Evolutionary conservation across 768 basidiomycete species (phyloP).

Genomic region (Strobilomyces dryophilus): DNA sequence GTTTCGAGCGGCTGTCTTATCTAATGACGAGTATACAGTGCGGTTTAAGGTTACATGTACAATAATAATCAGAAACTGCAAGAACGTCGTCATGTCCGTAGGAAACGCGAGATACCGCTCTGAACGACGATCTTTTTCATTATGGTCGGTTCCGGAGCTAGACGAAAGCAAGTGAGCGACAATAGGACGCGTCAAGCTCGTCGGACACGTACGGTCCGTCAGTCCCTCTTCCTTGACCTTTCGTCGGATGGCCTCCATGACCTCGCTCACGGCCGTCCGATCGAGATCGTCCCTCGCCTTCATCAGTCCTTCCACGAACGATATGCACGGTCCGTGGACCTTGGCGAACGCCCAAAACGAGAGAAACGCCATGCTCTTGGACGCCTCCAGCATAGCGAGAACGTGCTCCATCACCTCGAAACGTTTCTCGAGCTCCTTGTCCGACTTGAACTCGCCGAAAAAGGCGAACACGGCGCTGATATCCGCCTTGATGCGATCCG

Average conservation of each 20-base stretch:
- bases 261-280: constrained; percentile 79
- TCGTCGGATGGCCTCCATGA: constrained; percentile 90
- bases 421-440: constrained; percentile 73
- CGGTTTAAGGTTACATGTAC: no score
- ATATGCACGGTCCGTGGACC: constrained; percentile 49
- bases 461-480: constrained; percentile 72
- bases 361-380: constrained; percentile 84
- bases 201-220: no score
- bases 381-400: constrained; percentile 76
- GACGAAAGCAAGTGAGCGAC: no score
- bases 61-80: no score
- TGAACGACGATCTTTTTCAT: no score
- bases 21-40: no score
- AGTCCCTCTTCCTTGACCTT: constrained; percentile 52
- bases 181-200: no score
- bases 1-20: no score
- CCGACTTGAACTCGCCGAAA: constrained; percentile 74
- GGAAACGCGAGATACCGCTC: no score
- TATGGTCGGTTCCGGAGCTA: no score
- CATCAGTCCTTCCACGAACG: constrained; percentile 89
- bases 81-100: no score
- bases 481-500: constrained; percentile 81
- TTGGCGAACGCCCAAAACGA: constrained; percentile 95
- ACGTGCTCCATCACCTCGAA: constrained; percentile 88
- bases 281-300: constrained; percentile 88